Evolutionary conservation across 176 grass and related monocot genomes (phyloP).

Genomic region (Elymus sibiricus): DNA sequence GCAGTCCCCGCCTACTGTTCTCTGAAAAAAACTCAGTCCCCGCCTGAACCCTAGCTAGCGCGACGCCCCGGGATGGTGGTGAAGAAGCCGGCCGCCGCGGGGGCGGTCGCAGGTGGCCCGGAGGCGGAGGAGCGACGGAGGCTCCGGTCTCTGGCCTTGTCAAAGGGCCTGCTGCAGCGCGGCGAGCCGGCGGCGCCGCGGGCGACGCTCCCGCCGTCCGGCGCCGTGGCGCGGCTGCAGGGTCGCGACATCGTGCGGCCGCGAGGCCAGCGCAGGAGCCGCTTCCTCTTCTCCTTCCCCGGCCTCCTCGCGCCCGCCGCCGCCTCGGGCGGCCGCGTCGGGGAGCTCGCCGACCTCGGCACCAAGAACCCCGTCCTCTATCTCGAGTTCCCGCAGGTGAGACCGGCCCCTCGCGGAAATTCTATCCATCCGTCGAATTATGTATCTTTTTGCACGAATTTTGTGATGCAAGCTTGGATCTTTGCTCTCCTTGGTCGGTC

Average conservation of each 20-base stretch:
- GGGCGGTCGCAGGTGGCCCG: not conserved
- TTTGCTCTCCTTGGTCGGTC: not conserved
- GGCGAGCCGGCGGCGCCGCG: conserved; percentile 32
- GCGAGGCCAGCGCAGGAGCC: conserved; percentile 75
- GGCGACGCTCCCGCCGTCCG: conserved; percentile 42
- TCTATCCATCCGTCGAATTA: not conserved
- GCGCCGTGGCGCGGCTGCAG: conserved; percentile 56
- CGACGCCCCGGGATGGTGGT: conserved; percentile 54
- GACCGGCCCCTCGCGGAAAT: not conserved
- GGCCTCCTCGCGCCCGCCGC: conserved; percentile 71
- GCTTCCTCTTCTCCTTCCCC: conserved; percentile 90
- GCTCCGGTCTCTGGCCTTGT: conserved; percentile 62
- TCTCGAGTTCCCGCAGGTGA: conserved; percentile 81
- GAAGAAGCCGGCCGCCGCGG: conserved; percentile 34
- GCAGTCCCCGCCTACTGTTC: no score
- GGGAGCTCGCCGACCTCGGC: conserved; percentile 76
- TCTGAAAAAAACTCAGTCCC: not conserved
- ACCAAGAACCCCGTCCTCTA: conserved; percentile 80
- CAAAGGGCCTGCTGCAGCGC: conserved; percentile 61
- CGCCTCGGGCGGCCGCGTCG: conserved; percentile 52
- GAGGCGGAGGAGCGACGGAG: conserved; percentile 59
- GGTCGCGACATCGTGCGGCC: conserved; percentile 73
- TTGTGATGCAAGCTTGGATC: not conserved
- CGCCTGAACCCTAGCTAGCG: not conserved
- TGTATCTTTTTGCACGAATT: not conserved